Evolutionary conservation across 169 alveolate species (phyloP).

Genomic region (Eimeria maxima): DNA sequence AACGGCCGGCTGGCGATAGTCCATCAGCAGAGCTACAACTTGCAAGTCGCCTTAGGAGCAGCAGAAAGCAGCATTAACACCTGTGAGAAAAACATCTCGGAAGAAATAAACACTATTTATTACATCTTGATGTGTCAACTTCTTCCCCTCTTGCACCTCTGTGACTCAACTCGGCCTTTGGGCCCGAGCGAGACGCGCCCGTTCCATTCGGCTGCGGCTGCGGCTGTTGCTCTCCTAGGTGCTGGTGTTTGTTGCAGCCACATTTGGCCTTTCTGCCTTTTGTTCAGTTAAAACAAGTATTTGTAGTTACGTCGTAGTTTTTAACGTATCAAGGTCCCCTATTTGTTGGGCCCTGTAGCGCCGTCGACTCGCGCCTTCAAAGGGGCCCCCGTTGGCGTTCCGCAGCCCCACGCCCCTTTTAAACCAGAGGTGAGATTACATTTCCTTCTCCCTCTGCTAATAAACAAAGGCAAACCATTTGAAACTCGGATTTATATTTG

Average conservation of each 20-base stretch:
- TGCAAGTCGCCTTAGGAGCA: not conserved
- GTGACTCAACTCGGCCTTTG: not conserved
- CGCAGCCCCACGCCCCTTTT: conserved; percentile 18
- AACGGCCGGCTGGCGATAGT: not conserved
- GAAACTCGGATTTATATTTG: not conserved
- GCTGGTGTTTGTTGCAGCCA: not conserved
- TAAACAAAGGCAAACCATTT: not conserved
- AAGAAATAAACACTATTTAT: not conserved
- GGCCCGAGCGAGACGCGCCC: conserved; percentile 70
- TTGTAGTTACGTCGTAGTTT: not conserved
- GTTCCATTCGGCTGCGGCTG: not conserved
- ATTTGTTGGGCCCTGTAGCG: not conserved
- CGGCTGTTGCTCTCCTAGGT: conserved; percentile 15
- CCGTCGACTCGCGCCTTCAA: not conserved
- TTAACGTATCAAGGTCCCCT: not conserved
- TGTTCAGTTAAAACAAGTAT: not conserved
- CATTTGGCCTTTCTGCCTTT: not conserved
- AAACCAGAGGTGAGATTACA: not conserved
- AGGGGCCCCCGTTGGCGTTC: not conserved
- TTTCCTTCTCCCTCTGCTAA: not conserved
- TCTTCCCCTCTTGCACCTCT: conserved; percentile 5
- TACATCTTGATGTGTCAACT: not conserved
- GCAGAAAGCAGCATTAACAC: not conserved
- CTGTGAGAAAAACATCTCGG: not conserved
- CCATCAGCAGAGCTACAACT: not conserved